Percentiles rank a stretch among this genome's conserved stretches.
These are phyloP conservation scores for Blattamonas nauphoetae DNA, from an alignment of 78 protist genomes.

Conservation along the genomic window DNA sequence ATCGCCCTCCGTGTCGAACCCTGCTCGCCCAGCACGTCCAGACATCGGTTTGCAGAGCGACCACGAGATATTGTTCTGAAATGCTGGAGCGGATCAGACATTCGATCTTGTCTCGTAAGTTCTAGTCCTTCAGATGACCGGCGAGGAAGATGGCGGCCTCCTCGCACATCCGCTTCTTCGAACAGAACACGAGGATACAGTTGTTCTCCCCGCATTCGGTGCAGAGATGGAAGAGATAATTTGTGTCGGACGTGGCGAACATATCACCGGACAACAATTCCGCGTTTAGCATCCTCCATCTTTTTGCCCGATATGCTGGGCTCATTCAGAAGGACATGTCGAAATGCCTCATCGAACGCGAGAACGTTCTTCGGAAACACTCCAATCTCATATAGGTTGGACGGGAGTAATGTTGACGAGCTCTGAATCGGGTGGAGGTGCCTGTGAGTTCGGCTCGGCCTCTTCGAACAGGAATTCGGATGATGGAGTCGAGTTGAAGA, in stretches of 20 bases:
- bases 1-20: no score
- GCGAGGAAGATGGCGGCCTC: background rate
- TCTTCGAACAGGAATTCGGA: no score
- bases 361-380: conserved; percentile 31
- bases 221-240: no score
- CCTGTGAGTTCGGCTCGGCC: no score
- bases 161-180: conserved; percentile 9
- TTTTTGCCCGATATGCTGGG: background rate
- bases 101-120: background rate
- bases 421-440: no score
- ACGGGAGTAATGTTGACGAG: conserved; percentile 43
- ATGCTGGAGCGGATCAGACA: conserved; percentile 2
- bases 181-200: no score
- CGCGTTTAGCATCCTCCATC: no score
- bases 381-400: conserved; percentile 22
- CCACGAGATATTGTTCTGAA: background rate
- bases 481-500: no score
- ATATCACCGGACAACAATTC: no score
- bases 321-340: no score
- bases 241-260: no score
- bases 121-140: background rate
- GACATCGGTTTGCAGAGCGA: background rate
- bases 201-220: no score
- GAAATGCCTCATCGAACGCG: background rate
- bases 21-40: background rate